Base-by-base conservation (phyloP, 2,329 filamentous ascomycete species). In the Coleophoma eucalyptorum region DNA sequence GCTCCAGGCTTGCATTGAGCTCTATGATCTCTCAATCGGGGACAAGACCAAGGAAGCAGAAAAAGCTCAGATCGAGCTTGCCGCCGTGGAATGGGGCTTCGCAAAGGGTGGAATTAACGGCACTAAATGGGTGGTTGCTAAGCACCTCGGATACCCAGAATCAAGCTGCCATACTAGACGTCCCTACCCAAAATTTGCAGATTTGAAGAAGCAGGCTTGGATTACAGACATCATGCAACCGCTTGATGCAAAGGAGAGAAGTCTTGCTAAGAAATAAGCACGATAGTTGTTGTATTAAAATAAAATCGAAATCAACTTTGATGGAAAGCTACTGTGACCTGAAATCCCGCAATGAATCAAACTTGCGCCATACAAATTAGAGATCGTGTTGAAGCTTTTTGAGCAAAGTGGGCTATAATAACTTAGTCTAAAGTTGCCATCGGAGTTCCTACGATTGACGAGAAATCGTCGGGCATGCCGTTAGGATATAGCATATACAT, bases 101-200 rank as follows among this genome's bases (percentile, higher is more conserved):
- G 77, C 67, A 26, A 80, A 79, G 62, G 75, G 76, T 3, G 79
- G 78, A n/a, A 80, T 83, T 62, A 81, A 81, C 58, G 79, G 80
- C 10, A 82, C 76, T 7, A 83, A 83, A 62, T 82, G 76, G 72
- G 72, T 80, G n/a, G 78, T 81, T 34, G 76, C 74, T 35, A 75
- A 80, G 60, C 62, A 76, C 21, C 67, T 67, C 16, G 78, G 76
- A n/a, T 83, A 83, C 58, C 72, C 77, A 1, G 61, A 72, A 32
- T 66, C 68, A 15, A 79, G 72, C 59, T 70, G 70, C 47, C 73
- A 81, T 59, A 82, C 77, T 62, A 68, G 80, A 43, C 65, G 75
- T 46, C 79, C 79, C 15, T 81, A 80, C 55, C 79, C 79, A 1
- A 65, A 69, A 55, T 83, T 73, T 55, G 53, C 62, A 2, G 70